Base-by-base conservation (phyloP, 192 early-diverging fungal genomes). In the Coemansia sp. region DNA sequence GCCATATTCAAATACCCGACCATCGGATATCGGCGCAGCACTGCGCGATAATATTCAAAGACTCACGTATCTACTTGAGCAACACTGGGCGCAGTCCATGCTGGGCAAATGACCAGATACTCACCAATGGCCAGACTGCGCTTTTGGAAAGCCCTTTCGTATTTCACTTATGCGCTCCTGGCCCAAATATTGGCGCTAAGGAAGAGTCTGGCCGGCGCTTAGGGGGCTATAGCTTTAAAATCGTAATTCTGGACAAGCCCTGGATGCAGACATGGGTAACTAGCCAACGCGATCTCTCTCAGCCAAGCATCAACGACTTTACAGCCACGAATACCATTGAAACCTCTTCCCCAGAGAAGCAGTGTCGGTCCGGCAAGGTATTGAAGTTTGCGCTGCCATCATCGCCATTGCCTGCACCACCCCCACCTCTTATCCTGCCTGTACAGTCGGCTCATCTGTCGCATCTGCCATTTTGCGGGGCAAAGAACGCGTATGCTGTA, bases 1-100 rank as follows among this genome's bases (percentile, higher is more conserved):
- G 73, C 60, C 70, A 81, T 26, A 73, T 81, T 18, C 78, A 76
- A 31, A 62, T 81, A 4, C 36, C 66, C 5, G 78, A 81, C 40
- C 36, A 66, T 9, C 45, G 64, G 14, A 59, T 81, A 21, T 81
- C 78, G 3, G 61, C 73, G 16, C 28, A 63, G 18, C 78, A 81
- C 39, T 76, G 73, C 64, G 61, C 66, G 55, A 65, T 81, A 16
- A 9, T 67, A 14, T 65, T 76, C 18, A 35, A 37, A 5, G 51
- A 76, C 50, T 42, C 63, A 21, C 4, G 16, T 31, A 37, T 76
- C 21, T 38, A 58, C 33, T n/a, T 81, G 53, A 70, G 51, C 62
- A 76, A 70, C 60, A 59, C 34, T 16, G 65, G 73, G 1, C 73
- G 73, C 55, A 59, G 64, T 40, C 21, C 33, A 6, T 67, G 65